phyloP scores from a whole-genome alignment of 768 basidiomycete species.

The Clavulina sp. region DNA sequence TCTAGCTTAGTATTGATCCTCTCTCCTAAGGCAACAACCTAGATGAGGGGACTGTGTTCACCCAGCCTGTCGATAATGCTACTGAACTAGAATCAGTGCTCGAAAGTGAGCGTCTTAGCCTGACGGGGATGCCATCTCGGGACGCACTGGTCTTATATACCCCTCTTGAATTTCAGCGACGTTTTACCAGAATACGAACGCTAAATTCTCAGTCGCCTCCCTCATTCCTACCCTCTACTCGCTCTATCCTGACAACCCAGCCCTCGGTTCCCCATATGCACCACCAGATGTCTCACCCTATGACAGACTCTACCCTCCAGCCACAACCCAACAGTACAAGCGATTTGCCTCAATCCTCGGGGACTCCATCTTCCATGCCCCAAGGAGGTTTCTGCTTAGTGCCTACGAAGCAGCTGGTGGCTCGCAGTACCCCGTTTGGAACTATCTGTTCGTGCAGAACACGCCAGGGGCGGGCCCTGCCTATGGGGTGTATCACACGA shows the following conservation, averaged over 20 bases:
- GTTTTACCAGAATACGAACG: too few species aligned
- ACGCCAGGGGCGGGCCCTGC: not conserved
- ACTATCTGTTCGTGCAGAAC: not conserved
- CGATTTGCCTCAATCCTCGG: not conserved
- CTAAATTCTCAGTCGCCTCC: too few species aligned
- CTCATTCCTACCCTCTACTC: not conserved
- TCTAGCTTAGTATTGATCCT: too few species aligned
- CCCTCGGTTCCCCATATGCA: not conserved
- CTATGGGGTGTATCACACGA: not conserved
- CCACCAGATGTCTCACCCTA: not conserved
- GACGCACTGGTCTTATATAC: too few species aligned
- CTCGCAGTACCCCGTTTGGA: slow-evolving; percentile 1
- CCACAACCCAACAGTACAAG: not conserved
- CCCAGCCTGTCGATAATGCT: too few species aligned
- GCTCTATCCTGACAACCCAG: not conserved
- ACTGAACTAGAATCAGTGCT: too few species aligned
- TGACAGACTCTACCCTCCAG: not conserved
- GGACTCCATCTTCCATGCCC: not conserved
- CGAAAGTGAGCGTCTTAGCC: too few species aligned
- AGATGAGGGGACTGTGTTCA: not conserved
- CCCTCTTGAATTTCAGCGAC: too few species aligned
- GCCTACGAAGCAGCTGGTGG: not conserved
- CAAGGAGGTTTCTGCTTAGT: not conserved
- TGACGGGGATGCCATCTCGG: too few species aligned
- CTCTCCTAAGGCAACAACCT: too few species aligned